Conservation (phyloP, 2,329 filamentous ascomycete genomes). For the Epichloe bromicola region DNA sequence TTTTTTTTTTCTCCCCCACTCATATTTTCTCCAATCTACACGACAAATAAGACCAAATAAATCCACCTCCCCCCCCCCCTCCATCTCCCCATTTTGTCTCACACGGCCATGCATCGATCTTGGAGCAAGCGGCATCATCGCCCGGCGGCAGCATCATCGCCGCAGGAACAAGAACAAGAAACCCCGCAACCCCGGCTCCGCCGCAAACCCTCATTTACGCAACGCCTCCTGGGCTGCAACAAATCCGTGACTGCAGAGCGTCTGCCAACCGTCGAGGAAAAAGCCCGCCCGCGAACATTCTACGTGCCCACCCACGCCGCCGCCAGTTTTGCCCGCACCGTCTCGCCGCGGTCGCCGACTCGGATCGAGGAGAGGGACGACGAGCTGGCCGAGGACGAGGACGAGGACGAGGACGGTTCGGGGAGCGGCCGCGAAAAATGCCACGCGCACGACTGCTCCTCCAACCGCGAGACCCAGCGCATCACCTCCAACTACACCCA, state of each 20-base stretch:
- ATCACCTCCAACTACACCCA: too few relatives aligned
- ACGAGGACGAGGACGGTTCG: background rate
- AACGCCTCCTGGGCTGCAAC: slow-evolving; percentile 2
- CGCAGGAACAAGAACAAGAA: background rate
- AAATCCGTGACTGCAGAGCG: background rate
- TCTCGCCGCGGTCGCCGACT: slow-evolving; percentile 8
- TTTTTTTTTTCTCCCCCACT: background rate
- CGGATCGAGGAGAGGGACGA: slow-evolving; percentile 8
- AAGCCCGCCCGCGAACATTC: background rate
- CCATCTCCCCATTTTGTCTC: background rate
- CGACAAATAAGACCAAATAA: too few relatives aligned
- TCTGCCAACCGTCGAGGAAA: background rate
- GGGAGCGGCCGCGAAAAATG: too few relatives aligned
- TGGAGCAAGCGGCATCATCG: slow-evolving; percentile 1
- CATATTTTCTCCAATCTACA: too few relatives aligned
- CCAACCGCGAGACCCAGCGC: too few relatives aligned
- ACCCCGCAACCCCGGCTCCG: background rate
- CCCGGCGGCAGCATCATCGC: background rate
- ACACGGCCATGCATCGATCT: background rate
- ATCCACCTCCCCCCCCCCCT: background rate
- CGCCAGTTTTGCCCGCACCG: slow-evolving; percentile 14
- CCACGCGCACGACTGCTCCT: too few relatives aligned
- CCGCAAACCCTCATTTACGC: slow-evolving; percentile 5
- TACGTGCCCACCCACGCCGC: slow-evolving; percentile 20
- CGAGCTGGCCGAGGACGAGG: background rate